A percentile compares a stretch with the other conserved stretches of the same genome.
Evolutionary conservation across 768 basidiomycete genomes (phyloP).

Genomic region (Trametes sanguinea): DNA sequence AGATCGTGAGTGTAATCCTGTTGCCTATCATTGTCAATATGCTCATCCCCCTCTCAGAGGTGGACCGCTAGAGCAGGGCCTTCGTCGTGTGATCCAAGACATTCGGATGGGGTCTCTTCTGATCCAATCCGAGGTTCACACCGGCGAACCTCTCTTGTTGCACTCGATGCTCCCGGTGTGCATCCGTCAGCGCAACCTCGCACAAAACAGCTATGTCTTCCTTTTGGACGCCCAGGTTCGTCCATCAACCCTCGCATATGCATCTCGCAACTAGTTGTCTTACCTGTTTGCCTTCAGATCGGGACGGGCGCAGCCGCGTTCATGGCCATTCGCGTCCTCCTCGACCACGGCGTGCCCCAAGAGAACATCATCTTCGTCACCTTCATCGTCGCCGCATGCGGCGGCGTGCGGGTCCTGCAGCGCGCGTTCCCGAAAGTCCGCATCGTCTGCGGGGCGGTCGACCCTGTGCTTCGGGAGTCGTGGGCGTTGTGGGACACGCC

Average conservation of each 20-base stretch:
- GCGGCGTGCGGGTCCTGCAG: conserved; percentile 76
- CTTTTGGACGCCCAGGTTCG: conserved; percentile 86
- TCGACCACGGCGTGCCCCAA: conserved; percentile 89
- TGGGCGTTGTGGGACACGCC: conserved; percentile 43
- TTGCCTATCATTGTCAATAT: no score
- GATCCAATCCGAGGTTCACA: conserved; percentile 82
- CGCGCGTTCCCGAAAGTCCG: conserved; percentile 84
- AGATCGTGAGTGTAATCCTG: no score
- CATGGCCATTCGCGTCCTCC: conserved; percentile 91
- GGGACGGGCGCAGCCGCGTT: conserved; percentile 91
- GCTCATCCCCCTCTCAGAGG: conserved; percentile 51
- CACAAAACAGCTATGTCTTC: conserved; percentile 77
- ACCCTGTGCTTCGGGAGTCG: conserved; percentile 72
- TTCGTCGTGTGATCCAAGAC: conserved; percentile 85
- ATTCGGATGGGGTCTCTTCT: conserved; percentile 86
- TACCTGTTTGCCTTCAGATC: no score
- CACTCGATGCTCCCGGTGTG: conserved; percentile 78
- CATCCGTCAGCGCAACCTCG: conserved; percentile 65
- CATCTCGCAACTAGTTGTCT: no score
- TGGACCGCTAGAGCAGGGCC: conserved; percentile 86
- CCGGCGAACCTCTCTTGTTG: conserved; percentile 87
- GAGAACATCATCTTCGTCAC: conserved; percentile 88
- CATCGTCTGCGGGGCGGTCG: conserved; percentile 83
- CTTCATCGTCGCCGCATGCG: conserved; percentile 82
- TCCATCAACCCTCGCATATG: no score